These are phyloP conservation scores for Fusarium bactridioides DNA, from an alignment of 2,329 filamentous ascomycete genomes.

Conservation along the genomic window DNA sequence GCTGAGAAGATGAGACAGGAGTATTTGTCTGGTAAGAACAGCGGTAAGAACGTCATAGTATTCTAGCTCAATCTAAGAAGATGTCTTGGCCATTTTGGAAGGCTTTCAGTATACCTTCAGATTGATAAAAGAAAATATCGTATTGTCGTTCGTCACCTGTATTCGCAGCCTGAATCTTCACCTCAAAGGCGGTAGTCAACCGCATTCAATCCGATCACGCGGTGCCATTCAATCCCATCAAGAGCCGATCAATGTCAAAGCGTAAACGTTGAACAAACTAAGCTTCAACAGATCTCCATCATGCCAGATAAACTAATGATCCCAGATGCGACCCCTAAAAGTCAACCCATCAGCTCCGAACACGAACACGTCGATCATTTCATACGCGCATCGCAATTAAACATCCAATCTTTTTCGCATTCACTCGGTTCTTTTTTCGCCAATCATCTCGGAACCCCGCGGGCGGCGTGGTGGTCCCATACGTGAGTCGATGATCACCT, in stretches of 20 bases:
- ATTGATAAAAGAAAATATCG: no score
- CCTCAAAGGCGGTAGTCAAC: no score
- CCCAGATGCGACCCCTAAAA: background rate
- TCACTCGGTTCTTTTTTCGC: background rate
- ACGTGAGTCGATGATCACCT: background rate
- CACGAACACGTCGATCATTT: slow-evolving; percentile 3
- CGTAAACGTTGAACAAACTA: background rate
- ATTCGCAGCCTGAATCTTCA: no score
- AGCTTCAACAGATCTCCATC: background rate
- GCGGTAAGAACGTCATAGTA: slow-evolving; percentile 1
- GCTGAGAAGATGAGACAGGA: slow-evolving; percentile 7
- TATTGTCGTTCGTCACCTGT: no score
- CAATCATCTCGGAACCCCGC: background rate
- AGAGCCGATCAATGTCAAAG: background rate
- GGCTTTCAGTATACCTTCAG: background rate
- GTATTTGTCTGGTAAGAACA: background rate
- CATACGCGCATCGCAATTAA: background rate
- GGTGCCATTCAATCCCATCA: background rate
- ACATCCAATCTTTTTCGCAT: background rate
- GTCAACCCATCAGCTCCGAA: background rate
- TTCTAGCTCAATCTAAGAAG: background rate
- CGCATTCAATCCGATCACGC: no score
- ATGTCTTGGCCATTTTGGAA: background rate
- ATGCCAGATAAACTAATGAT: background rate
- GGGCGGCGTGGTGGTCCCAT: slow-evolving; percentile 2